A percentile compares a stretch with the other conserved stretches of the same genome.
These are phyloP conservation scores for Oenanthe sinensis DNA, from an alignment of 129 eudicot species.

Conservation along the genomic window DNA sequence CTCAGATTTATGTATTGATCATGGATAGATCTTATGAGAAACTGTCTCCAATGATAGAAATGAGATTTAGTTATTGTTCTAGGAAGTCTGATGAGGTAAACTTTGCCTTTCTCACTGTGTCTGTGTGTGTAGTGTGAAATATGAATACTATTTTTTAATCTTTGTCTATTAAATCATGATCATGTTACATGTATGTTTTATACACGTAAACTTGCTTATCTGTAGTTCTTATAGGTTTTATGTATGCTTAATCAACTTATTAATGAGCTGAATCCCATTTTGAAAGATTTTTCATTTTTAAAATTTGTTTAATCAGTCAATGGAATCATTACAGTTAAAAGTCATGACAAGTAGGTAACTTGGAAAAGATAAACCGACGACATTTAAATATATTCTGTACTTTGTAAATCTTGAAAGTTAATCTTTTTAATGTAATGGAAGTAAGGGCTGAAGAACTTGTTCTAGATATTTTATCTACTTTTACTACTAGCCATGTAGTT, in stretches of 20 bases:
- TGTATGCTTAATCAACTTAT: not conserved
- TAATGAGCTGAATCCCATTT: not conserved
- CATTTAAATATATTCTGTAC: not conserved
- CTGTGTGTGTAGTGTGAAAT: not conserved
- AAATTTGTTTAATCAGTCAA: not conserved
- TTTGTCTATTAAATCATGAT: not conserved
- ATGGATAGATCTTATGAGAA: conserved; percentile 49
- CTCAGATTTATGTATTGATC: not conserved
- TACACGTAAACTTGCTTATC: too few relatives aligned
- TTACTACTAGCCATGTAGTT: conserved; percentile 25
- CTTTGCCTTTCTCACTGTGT: not conserved
- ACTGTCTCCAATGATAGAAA: conserved; percentile 56
- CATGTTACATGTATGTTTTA: not conserved
- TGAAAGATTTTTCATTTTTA: not conserved
- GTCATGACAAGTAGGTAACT: not conserved
- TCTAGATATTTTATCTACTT: not conserved
- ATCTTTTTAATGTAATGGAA: not conserved
- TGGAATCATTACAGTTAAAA: not conserved
- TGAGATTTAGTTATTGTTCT: conserved; percentile 80
- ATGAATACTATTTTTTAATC: not conserved
- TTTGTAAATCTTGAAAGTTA: not conserved
- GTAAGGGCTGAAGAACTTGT: not conserved
- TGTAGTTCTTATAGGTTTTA: not conserved
- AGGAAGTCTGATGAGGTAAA: conserved; percentile 78
- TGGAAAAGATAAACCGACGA: not conserved